Evolutionary conservation across 2,329 filamentous ascomycete genomes (phyloP), one percentile per base, ranked within the genome.

Genomic region (Sporothrix luriei): DNA sequence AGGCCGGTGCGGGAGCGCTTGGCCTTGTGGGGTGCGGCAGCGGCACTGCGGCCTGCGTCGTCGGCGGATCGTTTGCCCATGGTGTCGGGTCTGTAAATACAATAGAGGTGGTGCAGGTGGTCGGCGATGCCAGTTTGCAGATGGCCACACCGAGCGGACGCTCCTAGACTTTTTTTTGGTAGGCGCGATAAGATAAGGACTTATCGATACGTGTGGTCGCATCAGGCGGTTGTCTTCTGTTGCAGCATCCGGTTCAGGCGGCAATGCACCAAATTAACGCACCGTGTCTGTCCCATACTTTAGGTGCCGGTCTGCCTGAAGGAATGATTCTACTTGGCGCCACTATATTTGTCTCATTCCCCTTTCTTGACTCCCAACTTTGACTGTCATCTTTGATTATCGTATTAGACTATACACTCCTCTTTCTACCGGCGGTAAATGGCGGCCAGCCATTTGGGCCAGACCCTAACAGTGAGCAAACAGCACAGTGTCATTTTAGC

Each of bases 1-100:
- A 68, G 29, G 46, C 70, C 68, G 48, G 68, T 64, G 49, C 67
- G 70, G 11, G 71, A 43, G 52, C 71, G 72, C 49, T 72, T 72
- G 54, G 57, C 57, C 26, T 70, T 67, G 33, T 48, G 65, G 26
- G 49, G 46, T 43, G 52, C 43, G 13, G 57, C 43, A 9, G 57
- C 51, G 43, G 24, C 49, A 33, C 33, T 33, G 21, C 14, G 29
- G 51, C 57, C 64, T 11, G 48, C 68, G 11, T 68, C 68, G 38
- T 48, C 65, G 19, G 70, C 43, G 0, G 46, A 5, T 10, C 29
- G 68, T 46, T 71, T 71, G n/a, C 57, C 55, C 70, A 70, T 70
- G 3, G 13, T 26, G 10, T 38, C 24, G 0, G 7, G 1, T 51
- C 2, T 59, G 16, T 4, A 21, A 3, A 6, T 19, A 7, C 9